phyloP scores from a whole-genome alignment of 2,329 filamentous ascomycete genomes.

The Pseudocercospora musae region DNA sequence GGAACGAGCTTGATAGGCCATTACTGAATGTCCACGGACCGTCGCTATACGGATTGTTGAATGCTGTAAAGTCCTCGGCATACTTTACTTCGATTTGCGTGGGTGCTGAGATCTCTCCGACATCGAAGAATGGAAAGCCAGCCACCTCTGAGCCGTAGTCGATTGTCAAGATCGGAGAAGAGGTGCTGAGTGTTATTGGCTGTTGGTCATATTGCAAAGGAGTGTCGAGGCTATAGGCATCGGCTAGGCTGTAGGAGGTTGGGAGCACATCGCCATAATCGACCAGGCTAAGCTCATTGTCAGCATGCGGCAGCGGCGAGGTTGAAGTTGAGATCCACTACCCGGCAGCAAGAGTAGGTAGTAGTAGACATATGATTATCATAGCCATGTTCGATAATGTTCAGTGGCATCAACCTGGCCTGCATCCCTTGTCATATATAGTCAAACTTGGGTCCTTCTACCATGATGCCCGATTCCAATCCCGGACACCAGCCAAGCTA shows the following conservation, averaged over 20 bases:
- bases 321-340: background rate
- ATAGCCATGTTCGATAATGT: background rate
- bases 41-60: constrained; percentile 32
- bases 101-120: constrained; percentile 24
- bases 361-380: background rate
- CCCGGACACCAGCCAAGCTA: background rate
- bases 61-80: constrained; percentile 33
- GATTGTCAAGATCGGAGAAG: constrained; percentile 7
- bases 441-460: background rate
- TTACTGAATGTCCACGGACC: constrained; percentile 34
- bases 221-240: background rate
- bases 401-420: background rate
- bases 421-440: background rate
- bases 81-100: constrained; percentile 40
- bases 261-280: constrained; percentile 16
- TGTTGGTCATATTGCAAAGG: background rate
- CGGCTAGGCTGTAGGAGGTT: background rate
- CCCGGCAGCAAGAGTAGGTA: background rate
- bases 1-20: constrained; percentile 37
- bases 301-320: background rate
- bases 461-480: background rate
- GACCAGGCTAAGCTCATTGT: constrained; percentile 7
- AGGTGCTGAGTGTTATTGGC: background rate
- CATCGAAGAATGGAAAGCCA: constrained; percentile 37
- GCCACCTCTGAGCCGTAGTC: constrained; percentile 34